Base-by-base conservation (phyloP, 1,139 yeast genomes). In the Blastobotrys ciferrii region DNA sequence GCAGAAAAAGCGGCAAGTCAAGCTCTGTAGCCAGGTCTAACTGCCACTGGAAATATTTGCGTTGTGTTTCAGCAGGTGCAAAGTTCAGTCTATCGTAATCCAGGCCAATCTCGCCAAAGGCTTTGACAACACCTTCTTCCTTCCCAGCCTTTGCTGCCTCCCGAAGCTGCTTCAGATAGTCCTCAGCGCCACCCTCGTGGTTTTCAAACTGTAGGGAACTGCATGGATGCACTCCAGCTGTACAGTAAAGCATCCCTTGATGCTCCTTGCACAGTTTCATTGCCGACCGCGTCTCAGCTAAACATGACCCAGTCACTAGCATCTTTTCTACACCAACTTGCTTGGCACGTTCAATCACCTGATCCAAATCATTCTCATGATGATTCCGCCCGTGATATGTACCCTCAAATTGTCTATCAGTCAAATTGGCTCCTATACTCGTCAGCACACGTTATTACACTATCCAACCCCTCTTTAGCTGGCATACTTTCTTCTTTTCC, bases 221-320 rank as follows among this genome's bases (percentile, higher is more conserved):
- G 66, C 98, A 91, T 0, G 98, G 98, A 68, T 92, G 98, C 1
- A 91, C 95, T 9, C 98, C 98, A 1, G 83, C 92, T 0, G 98
- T 92, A 13, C 87, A 80, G 54, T 70, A 42, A 64, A 70, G 55
- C 62, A 68, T 48, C 57, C 56, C 48, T 54, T 65, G 62, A 52
- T 73, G 78, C 32, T 49, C 51, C 32, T 64, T 57, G 15, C 78
- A 75, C 32, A 82, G 55, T 14, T 70, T 70, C 3, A 80, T 58
- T 0, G 83, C 78, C 19, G 67, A 62, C 30, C 58, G 54, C 17
- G 92, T 80, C 60, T 91, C 97, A 6, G 66, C 59, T 9, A 89
- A 71, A 1, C 85, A 80, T 0, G 95, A 83, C 0, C 97, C 96
- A 0, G 98, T 92, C 14, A 92, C 75, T 43, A 92, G 74, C 75